phyloP scores from a whole-genome alignment of 805 yeast species.

The Candida saitoana region DNA sequence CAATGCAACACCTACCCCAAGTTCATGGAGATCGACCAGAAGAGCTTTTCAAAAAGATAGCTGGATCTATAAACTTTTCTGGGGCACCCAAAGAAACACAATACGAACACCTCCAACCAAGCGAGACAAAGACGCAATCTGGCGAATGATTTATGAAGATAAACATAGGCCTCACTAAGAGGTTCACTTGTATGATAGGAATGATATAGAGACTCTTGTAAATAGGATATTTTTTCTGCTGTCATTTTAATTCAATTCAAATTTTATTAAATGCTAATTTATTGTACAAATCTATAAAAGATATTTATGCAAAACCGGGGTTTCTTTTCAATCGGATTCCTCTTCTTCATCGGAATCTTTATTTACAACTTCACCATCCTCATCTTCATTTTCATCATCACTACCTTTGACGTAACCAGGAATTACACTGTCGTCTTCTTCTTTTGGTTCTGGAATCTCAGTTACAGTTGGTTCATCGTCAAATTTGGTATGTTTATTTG shows the following conservation, averaged over 20 bases:
- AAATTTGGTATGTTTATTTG: conserved; percentile 42
- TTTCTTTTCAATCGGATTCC: conserved; percentile 17
- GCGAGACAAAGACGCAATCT: conserved; percentile 35
- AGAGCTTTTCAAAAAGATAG: conserved; percentile 11
- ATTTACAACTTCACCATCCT: conserved; percentile 9
- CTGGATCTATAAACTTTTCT: conserved; percentile 20
- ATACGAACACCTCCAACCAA: conserved; percentile 28
- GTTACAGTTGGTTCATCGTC: conserved; percentile 32
- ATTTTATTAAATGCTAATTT: conserved; percentile 1
- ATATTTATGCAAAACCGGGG: conserved; percentile 1
- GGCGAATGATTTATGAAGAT: conserved; percentile 41
- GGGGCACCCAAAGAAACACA: conserved; percentile 19
- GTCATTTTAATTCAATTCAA: neutral
- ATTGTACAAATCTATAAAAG: conserved; percentile 1
- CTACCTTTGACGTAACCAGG: conserved; percentile 13
- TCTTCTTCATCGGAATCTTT: conserved; percentile 14
- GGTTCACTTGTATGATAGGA: no score
- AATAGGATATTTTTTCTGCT: neutral
- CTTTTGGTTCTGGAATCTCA: conserved; percentile 15
- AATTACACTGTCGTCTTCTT: conserved; percentile 12
- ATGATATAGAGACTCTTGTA: neutral
- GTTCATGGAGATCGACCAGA: conserved; percentile 5
- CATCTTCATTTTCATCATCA: conserved; percentile 8
- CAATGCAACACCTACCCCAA: neutral
- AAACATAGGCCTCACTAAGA: no score